Evolutionary conservation across 1,284 basidiomycete genomes (phyloP).

Genomic region (Fomitopsis pinicola): DNA sequence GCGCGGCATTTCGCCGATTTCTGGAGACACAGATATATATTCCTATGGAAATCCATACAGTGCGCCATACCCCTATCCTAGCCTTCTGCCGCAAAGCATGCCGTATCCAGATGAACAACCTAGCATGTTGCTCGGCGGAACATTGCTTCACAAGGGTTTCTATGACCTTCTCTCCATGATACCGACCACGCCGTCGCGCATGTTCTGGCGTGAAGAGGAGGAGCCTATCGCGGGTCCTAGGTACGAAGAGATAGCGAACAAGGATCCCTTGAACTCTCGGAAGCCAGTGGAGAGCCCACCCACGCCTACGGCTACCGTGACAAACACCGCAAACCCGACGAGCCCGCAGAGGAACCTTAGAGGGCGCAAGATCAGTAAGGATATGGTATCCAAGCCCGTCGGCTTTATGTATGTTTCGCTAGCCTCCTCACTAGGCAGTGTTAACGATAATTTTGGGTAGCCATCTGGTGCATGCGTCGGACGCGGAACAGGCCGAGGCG

Average conservation of each 20-base stretch:
- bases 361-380: slow-evolving; percentile 71
- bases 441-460: slow-evolving; percentile 36
- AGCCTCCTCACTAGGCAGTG: slow-evolving; percentile 2
- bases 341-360: slow-evolving; percentile 40
- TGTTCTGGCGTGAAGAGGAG: slow-evolving; percentile 48
- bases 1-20: slow-evolving; percentile 16
- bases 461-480: slow-evolving; percentile 91
- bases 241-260: slow-evolving; percentile 49
- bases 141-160: slow-evolving; percentile 80
- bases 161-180: slow-evolving; percentile 83
- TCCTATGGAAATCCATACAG: slow-evolving; percentile 39
- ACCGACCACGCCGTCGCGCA: slow-evolving; percentile 56
- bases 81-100: slow-evolving; percentile 27
- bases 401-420: slow-evolving; percentile 72
- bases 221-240: slow-evolving; percentile 51
- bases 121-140: slow-evolving; percentile 58
- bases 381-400: slow-evolving; percentile 81
- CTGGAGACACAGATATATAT: slow-evolving; percentile 30
- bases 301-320: slow-evolving; percentile 24
- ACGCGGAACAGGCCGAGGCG: slow-evolving; percentile 88
- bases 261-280: slow-evolving; percentile 12
- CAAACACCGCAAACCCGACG: slow-evolving; percentile 22
- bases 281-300: slow-evolving; percentile 17
- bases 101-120: slow-evolving; percentile 38
- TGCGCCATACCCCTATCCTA: slow-evolving; percentile 41